phyloP scores from a whole-genome alignment of 257 asterid species.

The Jacaranda copaia region DNA sequence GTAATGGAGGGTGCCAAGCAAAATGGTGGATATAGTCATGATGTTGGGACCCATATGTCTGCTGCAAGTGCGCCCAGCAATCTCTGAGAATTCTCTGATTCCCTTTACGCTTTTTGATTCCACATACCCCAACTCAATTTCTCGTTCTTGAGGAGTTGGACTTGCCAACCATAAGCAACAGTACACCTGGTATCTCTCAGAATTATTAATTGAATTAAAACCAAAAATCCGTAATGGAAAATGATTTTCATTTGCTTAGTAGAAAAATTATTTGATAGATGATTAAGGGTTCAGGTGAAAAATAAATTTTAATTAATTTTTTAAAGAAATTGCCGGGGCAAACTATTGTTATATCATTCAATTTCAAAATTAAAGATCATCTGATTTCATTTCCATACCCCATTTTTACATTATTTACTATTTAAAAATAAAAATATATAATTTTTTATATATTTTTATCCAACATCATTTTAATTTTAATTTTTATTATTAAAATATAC shows the following conservation, averaged over 20 bases:
- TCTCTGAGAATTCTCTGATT: slow-evolving; percentile 33
- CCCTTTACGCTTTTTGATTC: slow-evolving; percentile 27
- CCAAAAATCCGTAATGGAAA: too few species aligned
- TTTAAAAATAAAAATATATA: too few species aligned
- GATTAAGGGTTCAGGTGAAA: not conserved
- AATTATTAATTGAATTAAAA: not conserved
- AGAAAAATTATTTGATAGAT: not conserved
- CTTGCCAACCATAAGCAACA: not conserved
- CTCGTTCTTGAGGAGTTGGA: not conserved
- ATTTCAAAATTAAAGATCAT: too few species aligned
- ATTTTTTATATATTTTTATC: too few species aligned
- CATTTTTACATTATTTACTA: too few species aligned
- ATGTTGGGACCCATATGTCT: slow-evolving; percentile 72
- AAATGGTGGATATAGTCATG: slow-evolving; percentile 70
- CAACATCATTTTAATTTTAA: too few species aligned
- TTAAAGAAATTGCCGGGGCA: too few species aligned
- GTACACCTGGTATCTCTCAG: not conserved
- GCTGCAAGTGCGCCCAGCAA: slow-evolving; percentile 60
- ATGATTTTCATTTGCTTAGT: not conserved
- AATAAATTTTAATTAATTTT: not conserved
- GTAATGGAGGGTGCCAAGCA: slow-evolving; percentile 40
- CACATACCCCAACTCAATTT: slow-evolving; percentile 26
- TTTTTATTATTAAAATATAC: too few species aligned
- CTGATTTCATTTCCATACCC: too few species aligned
- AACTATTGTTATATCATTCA: too few species aligned